Evolutionary conservation across 805 yeast species (phyloP).

Genomic region (Saccharomycopsis microspora): DNA sequence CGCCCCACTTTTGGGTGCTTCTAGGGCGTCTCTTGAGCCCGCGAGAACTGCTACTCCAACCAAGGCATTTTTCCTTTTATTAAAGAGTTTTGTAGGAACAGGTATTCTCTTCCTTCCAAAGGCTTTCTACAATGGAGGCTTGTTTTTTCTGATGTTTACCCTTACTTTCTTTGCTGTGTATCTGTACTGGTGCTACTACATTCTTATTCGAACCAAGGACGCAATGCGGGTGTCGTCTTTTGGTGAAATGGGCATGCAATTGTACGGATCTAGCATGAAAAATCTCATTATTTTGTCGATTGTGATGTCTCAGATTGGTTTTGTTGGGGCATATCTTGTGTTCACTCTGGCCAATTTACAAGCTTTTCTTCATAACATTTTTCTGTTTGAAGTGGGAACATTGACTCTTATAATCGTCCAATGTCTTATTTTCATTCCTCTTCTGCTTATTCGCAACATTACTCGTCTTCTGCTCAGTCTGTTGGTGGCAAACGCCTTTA

Average conservation of each 20-base stretch:
- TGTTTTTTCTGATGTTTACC: constrained; percentile 41
- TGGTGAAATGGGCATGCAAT: constrained; percentile 57
- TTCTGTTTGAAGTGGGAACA: constrained; percentile 29
- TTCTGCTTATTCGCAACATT: constrained; percentile 65
- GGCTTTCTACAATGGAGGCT: constrained; percentile 66
- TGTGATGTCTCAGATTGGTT: constrained; percentile 65
- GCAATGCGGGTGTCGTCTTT: constrained; percentile 60
- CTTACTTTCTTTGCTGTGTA: constrained; percentile 52
- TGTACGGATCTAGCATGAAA: constrained; percentile 60
- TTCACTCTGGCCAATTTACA: constrained; percentile 63
- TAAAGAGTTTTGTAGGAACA: constrained; percentile 71
- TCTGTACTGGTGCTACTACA: constrained; percentile 71
- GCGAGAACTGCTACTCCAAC: constrained; percentile 51
- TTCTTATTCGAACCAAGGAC: constrained; percentile 46
- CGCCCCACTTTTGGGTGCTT: constrained; percentile 18
- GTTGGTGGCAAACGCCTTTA: constrained; percentile 58
- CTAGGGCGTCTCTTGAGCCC: constrained; percentile 1
- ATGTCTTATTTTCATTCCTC: constrained; percentile 48
- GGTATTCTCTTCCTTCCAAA: constrained; percentile 63
- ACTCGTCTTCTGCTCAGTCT: constrained; percentile 67
- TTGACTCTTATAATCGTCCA: constrained; percentile 42
- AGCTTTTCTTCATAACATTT: constrained; percentile 47
- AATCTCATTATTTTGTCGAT: constrained; percentile 51
- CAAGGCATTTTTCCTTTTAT: constrained; percentile 59
- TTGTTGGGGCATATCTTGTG: constrained; percentile 71